Evolutionary conservation across 176 grass and related monocot genomes (phyloP).

Genomic region (Oryza nivara): DNA sequence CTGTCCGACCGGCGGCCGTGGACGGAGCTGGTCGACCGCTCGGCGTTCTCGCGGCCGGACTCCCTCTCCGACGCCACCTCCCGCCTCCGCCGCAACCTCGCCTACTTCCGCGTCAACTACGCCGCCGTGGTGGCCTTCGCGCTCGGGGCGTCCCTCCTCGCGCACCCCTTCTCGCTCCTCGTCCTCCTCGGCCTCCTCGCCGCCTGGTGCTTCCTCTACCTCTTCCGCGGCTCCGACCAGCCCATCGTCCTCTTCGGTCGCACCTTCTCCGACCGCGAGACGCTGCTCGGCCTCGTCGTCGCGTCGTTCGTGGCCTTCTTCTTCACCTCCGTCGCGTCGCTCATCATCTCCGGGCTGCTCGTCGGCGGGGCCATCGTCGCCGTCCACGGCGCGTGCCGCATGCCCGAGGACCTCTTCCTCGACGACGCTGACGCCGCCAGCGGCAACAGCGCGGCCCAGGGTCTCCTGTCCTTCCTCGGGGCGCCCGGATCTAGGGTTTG

Average conservation of each 20-base stretch:
- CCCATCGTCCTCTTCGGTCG: slow-evolving; percentile 93
- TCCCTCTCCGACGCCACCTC: slow-evolving; percentile 84
- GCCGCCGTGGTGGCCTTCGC: slow-evolving; percentile 70
- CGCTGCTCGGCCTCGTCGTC: slow-evolving; percentile 73
- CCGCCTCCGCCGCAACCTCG: slow-evolving; percentile 93
- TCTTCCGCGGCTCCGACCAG: slow-evolving; percentile 85
- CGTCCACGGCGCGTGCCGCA: slow-evolving; percentile 74
- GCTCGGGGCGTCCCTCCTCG: slow-evolving; percentile 75
- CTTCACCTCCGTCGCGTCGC: slow-evolving; percentile 84
- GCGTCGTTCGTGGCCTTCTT: slow-evolving; percentile 67
- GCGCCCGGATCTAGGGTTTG: slow-evolving; percentile 60
- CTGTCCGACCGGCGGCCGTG: slow-evolving; percentile 87
- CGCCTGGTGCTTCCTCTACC: slow-evolving; percentile 93
- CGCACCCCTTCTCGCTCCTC: slow-evolving; percentile 87
- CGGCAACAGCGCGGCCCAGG: slow-evolving; percentile 48
- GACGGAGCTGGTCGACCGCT: slow-evolving; percentile 85
- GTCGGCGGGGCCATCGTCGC: slow-evolving; percentile 69
- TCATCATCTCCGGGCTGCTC: slow-evolving; percentile 89
- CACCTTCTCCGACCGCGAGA: slow-evolving; percentile 89
- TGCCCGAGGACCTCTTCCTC: slow-evolving; percentile 90
- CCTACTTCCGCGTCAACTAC: slow-evolving; percentile 99
- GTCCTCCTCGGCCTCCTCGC: slow-evolving; percentile 74
- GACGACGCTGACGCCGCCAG: slow-evolving; percentile 59
- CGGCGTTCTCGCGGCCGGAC: slow-evolving; percentile 86
- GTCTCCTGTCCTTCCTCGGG: slow-evolving; percentile 77